Percentiles rank a stretch among this genome's conserved stretches.
phyloP scores from a whole-genome alignment of 305 asterid species.

The Striga hermonthica region DNA sequence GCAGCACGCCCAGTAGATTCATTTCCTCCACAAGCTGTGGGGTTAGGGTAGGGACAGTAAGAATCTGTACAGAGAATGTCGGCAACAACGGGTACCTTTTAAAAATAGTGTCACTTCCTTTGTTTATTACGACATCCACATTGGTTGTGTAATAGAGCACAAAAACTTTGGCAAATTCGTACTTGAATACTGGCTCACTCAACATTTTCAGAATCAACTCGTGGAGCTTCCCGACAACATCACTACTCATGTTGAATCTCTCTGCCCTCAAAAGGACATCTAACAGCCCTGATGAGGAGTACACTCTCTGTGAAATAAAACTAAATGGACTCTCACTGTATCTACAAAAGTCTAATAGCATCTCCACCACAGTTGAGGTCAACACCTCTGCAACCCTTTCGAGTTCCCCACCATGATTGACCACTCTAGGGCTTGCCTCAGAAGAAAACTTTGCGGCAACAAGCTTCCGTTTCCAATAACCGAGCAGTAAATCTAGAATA shows the following conservation, averaged over 20 bases:
- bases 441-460: conserved; percentile 34
- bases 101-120: conserved; percentile 50
- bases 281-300: conserved; percentile 63
- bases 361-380: conserved; percentile 68
- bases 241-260: conserved; percentile 42
- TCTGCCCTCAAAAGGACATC: conserved; percentile 76
- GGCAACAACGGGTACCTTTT: conserved; percentile 62
- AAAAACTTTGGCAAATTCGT: conserved; percentile 85
- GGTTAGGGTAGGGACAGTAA: conserved; percentile 82
- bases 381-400: conserved; percentile 55
- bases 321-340: conserved; percentile 85
- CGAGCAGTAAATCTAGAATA: conserved; percentile 60
- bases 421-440: conserved; percentile 42
- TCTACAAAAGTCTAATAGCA: conserved; percentile 76
- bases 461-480: conserved; percentile 66
- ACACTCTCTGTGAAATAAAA: conserved; percentile 75
- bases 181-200: conserved; percentile 84
- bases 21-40: conserved; percentile 92
- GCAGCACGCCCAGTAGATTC: conserved; percentile 74
- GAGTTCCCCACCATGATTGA: conserved; percentile 37
- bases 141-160: conserved; percentile 72
- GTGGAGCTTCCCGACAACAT: conserved; percentile 63
- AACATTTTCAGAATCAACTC: conserved; percentile 86
- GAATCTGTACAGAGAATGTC: conserved; percentile 88
- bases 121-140: conserved; percentile 50